Evolutionary conservation across 495 filamentous ascomycete species (phyloP), one percentile per base, ranked within the genome.

Genomic region (Aspergillus conjunctus): DNA sequence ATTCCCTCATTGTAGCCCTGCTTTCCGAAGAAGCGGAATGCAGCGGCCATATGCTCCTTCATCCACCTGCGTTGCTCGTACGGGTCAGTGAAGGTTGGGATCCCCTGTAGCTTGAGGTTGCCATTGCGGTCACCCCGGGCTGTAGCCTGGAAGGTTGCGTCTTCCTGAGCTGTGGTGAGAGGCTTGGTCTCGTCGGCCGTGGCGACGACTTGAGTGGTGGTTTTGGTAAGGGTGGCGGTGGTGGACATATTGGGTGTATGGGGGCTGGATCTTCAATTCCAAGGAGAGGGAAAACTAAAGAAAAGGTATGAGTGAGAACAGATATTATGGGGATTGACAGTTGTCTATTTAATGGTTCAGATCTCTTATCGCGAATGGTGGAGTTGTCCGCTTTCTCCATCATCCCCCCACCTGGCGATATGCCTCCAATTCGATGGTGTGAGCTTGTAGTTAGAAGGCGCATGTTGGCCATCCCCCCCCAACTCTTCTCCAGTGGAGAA

Each of bases 1-100:
- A 89, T 81, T 4, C 88, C 88, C 63, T 90, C 88, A 54, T 85
- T 87, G 64, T 88, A 90, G 7, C 87, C 87, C 33, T 83, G 74
- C 60, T 85, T 85, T 14, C 85, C 87, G 63, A 90, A 91, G 68
- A 87, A 81, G 4, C 87, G 82, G 65, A 87, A 91, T n/a, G 86
- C 88, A 56, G 85, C 86, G 0, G 87, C 87, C 68, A 90, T 84
- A 56, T 87, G 86, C 66, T 89, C 85, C 61, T 88, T 91, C 62
- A 88, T 81, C 77, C 86, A 88, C 59, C 86, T 67, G 18, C 88
- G 81, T 68, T 89, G 81, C 41, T 83, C 83, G 43, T 85, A 78
- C 1, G 79, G 73, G 34, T 79, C 81, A 9, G 81, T 76, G 64
- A 88, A 87, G 48, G 80, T 82, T 32, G 87, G 87, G 54, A 85